Conservation (phyloP, 1,284 basidiomycete genomes). For the Ustilago loliicola region DNA sequence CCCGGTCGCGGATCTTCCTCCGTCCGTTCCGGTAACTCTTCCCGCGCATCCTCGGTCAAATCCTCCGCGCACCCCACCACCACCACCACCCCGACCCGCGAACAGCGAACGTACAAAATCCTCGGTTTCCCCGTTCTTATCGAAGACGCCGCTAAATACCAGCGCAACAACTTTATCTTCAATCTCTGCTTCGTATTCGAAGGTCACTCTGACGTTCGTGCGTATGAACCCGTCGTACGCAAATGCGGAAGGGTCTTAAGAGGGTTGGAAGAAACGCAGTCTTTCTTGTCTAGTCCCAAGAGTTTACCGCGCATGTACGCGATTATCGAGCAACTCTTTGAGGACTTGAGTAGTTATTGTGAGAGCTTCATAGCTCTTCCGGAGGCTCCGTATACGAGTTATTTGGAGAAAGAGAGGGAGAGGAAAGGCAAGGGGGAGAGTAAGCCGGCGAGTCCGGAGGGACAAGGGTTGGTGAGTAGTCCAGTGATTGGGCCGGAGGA, state of each 20-base stretch:
- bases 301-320: constrained; percentile 82
- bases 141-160: constrained; percentile 60
- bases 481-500: constrained; percentile 40
- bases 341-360: constrained; percentile 92
- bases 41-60: constrained; percentile 24
- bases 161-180: constrained; percentile 81
- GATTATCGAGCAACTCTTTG: constrained; percentile 95
- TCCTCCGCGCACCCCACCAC: too few relatives aligned
- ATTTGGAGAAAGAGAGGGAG: constrained; percentile 1
- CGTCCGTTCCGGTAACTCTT: constrained; percentile 21
- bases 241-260: constrained; percentile 91
- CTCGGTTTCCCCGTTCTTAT: constrained; percentile 63
- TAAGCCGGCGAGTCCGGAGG: constrained; percentile 40
- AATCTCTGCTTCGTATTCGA: constrained; percentile 95
- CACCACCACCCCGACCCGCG: constrained; percentile 4
- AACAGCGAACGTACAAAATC: constrained; percentile 62
- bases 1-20: constrained; percentile 18
- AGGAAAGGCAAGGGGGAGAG: too few relatives aligned
- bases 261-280: constrained; percentile 90
- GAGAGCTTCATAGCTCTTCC: constrained; percentile 69
- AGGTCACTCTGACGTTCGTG: constrained; percentile 84
- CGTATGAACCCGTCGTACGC: constrained; percentile 94
- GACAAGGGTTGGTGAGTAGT: constrained; percentile 18
- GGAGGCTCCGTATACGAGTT: constrained; percentile 53
- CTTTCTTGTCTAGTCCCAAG: constrained; percentile 83